phyloP scores from a whole-genome alignment of 1,139 yeast species.

The Yamadazyma kanchanaburiensis region DNA sequence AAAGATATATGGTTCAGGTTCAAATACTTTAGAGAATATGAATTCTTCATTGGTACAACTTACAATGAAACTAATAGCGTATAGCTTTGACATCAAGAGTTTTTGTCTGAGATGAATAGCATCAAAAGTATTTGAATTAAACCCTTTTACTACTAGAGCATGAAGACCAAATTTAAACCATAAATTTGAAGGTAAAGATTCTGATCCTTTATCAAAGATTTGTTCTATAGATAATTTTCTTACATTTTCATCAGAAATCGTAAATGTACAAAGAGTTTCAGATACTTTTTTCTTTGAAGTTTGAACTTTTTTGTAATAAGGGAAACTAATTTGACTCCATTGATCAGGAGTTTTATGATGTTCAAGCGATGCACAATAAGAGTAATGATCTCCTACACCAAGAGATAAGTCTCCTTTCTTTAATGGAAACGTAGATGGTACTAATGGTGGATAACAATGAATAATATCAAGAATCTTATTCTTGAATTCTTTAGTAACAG shows the following conservation, averaged over 20 bases:
- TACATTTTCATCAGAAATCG: slow-evolving; percentile 46
- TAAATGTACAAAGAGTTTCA: slow-evolving; percentile 48
- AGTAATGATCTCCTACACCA: slow-evolving; percentile 46
- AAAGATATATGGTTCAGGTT: slow-evolving; percentile 72
- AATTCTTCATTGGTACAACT: slow-evolving; percentile 52
- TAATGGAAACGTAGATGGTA: slow-evolving; percentile 37
- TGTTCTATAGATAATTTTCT: slow-evolving; percentile 55
- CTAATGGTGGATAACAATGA: slow-evolving; percentile 49
- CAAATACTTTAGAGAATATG: slow-evolving; percentile 64
- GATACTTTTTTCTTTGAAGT: slow-evolving; percentile 4
- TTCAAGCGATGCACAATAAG: slow-evolving; percentile 52
- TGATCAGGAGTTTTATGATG: slow-evolving; percentile 48
- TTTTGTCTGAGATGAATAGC: slow-evolving; percentile 55
- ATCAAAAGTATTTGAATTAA: slow-evolving; percentile 54
- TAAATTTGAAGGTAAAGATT: slow-evolving; percentile 55
- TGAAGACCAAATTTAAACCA: slow-evolving; percentile 65
- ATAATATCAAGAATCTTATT: slow-evolving; percentile 51
- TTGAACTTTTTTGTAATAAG: slow-evolving; percentile 41
- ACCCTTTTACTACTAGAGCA: slow-evolving; percentile 70
- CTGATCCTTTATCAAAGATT: slow-evolving; percentile 59
- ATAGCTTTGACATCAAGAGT: slow-evolving; percentile 61
- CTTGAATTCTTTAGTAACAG: slow-evolving; percentile 42
- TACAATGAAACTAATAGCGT: slow-evolving; percentile 56
- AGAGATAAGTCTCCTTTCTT: slow-evolving; percentile 16
- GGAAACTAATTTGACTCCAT: slow-evolving; percentile 57